Base-by-base conservation (phyloP, 2,329 filamentous ascomycete species). In the Sporothrix variecibatus region DNA sequence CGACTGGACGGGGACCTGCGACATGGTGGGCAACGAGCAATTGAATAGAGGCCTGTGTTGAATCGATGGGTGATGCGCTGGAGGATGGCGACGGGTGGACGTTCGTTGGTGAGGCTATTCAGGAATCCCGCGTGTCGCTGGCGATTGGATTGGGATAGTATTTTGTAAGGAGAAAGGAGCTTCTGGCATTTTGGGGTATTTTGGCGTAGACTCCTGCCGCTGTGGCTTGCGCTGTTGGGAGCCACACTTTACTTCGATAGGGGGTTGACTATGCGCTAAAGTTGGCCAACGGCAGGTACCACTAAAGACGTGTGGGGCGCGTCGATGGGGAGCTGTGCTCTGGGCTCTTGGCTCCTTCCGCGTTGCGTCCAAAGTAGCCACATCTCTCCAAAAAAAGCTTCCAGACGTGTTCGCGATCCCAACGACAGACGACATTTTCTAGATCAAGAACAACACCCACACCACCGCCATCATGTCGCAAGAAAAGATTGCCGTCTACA, bases 1-100 rank as follows among this genome's bases (percentile, higher is more conserved):
- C 86, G 94, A 96, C 87, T 99, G 96, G 79, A 94, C 92, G 78
- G 93, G 89, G 78, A 92, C 87, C 85, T 96, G 91, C 79, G 93
- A 92, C 95, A 98, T 98, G 71, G n/a, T 51, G n/a, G 60, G 28
- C 7, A 7, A 20, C 15, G 20, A n/a, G 17, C 6, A 34, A 51
- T 46, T 9, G n/a, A 23, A 6, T 5, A 28, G 11, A 11, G 28
- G 17, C 26, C n/a, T 43, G 23, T 11, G 26, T 62, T 43, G 12
- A 46, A 9, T 49, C 38, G 23, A 49, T 46, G n/a, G 40, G 2
- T 2, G 72, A 69, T 53, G 51, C 51, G 38, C 62, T 15, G 38
- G 38, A 15, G 15, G 38, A 28, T 64, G 46, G 49, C 34, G 51
- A 67, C 72, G 28, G 68, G 11, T 12, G 31, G 4, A 12, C 23